Evolutionary conservation across 345 rosid species (phyloP), one percentile per base, ranked within the genome.

Genomic region (Microthlaspi erraticum): DNA sequence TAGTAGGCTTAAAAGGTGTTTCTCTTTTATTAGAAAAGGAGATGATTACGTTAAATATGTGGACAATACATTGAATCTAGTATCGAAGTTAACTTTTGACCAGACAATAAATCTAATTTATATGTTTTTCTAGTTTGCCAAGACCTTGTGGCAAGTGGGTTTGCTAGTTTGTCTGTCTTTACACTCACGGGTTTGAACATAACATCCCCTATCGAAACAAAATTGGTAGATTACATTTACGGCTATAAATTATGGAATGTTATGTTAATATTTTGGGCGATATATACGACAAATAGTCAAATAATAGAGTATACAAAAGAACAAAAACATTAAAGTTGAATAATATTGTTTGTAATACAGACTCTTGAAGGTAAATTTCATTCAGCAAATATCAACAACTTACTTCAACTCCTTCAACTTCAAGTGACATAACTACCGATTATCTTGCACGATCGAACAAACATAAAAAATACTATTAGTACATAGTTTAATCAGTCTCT

Each of bases 51-150:
- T 42, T 46, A 42, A 42, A 14, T 33, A 14, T 50, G 26, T 9
- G 41, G 8, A 29, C 18, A 10, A 59, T 70, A 51, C 75, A 71
- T 4, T 51, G 61, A 71, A 60, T 60, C 53, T 51, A 26, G 17
- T 54, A 52, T 18, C 43, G 7, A 61, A 31, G 18, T 23, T 26
- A 13, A 13, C 9, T 37, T 60, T 34, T 4, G 10, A 41, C 16
- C n/a, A 16, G 43, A 39, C 31, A 18, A 16, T 29, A 37, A 20
- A 58, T 37, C 41, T 5, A 69, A 14, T 20, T 52, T 36, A 32
- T 46, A 45, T 23, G 50, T 36, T 19, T 38, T 59, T 48, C 10
- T 38, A 38, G 10, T 36, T 57, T 68, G 55, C 16, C 36, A 41
- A 58, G 17, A 26, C 10, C 38, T 66, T 29, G 17, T 16, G 5